Percentiles rank a stretch among this genome's conserved stretches.
Conservation (phyloP, 306 rosid genomes). For the Cucurbita argyrosperma region DNA sequence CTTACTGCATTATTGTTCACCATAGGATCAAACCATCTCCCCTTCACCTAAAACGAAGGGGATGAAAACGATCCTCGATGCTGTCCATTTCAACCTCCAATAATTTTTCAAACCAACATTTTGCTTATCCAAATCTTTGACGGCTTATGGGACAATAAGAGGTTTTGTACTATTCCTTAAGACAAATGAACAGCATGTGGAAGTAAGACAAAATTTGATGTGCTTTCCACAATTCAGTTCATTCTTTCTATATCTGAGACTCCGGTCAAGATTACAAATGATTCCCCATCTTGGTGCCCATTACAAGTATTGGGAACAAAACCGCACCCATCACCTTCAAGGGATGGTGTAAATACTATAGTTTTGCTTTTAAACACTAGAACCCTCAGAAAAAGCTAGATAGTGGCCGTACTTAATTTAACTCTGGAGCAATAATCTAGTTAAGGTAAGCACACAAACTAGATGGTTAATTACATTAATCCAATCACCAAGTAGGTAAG, state of each 20-base stretch:
- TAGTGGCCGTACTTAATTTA: not conserved
- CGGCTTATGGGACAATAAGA: too few relatives aligned
- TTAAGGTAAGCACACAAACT: not conserved
- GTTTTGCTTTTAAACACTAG: not conserved
- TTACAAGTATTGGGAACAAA: not conserved
- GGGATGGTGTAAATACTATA: not conserved
- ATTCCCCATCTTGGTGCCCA: not conserved
- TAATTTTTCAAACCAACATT: not conserved
- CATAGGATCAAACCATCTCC: not conserved
- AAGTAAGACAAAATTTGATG: not conserved
- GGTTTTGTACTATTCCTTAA: too few relatives aligned
- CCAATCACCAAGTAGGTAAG: not conserved
- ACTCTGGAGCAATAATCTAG: not conserved
- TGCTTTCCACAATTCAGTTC: not conserved
- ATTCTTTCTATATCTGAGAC: not conserved
- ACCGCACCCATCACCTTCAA: not conserved
- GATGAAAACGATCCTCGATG: not conserved
- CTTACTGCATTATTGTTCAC: constrained; percentile 1
- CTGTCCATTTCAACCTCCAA: not conserved
- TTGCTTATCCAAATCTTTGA: too few relatives aligned
- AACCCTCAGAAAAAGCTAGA: not conserved
- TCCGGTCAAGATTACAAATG: not conserved
- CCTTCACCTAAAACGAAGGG: not conserved
- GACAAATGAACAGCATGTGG: not conserved
- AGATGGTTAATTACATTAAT: not conserved